Evolutionary conservation across 306 rosid genomes (phyloP), one percentile per base, ranked within the genome.

Genomic region (Inga leiocalycina): DNA sequence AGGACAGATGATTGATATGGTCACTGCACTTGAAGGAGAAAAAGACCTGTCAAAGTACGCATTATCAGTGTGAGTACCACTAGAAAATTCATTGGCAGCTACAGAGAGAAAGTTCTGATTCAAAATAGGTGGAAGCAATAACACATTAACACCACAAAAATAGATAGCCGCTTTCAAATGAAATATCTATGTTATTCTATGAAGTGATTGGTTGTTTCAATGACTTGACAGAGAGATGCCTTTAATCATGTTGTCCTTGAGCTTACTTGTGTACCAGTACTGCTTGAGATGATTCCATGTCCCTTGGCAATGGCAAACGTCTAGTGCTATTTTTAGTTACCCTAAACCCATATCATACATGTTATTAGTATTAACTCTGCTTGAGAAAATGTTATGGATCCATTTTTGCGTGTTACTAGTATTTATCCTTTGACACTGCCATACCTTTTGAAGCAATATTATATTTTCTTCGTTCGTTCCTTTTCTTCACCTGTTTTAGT

Each of bases 1-100:
- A 8, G 98, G 99, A 92, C 99, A 96, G 83, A 91, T 94, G 99
- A 94, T 96, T 56, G 99, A 96, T 87, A 82, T 96, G 81, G 94
- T 94, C 85, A 94, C 98, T 81, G 91, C 98, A 32, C 83, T 89
- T 35, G 97, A 92, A 85, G 98, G 99, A 80, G 99, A 92, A 84
- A 94, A 96, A 83, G 97, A 96, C 76, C 88, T 92, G 41, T 92
- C 94, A 24, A 96, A 96, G 79, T 94, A 94, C 92, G 89, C 98
- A 4, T 64, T 94, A 69, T 83, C 93, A 32, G 83, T 96, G 99
- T 96, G 83, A 93, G 99, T 89, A 75, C 56, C 62, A 44, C 10
- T 11, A 37, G 34, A 52, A 34, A 39, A 8, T 39, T 37, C 41
- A 37, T 37, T 0, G 5, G 7, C 7, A 37, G 41, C 41, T 37